Evolutionary conservation across 768 basidiomycete species (phyloP), one percentile per base, ranked within the genome.

Genomic region (Hemileccinum impolitum): DNA sequence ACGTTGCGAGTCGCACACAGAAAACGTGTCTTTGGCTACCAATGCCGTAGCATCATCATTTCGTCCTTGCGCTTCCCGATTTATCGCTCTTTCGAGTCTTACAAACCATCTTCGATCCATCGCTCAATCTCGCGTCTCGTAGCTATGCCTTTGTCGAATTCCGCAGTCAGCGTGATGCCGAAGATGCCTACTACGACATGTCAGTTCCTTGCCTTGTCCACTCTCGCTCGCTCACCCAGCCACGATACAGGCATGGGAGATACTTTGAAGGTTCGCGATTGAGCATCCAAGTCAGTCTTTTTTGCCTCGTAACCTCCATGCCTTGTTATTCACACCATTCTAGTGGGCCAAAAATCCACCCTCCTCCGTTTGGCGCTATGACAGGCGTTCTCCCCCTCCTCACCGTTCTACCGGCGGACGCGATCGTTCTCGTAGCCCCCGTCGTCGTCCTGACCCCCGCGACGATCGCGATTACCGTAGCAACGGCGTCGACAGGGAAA

Each of bases 131-230:
- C 67, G 73, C 70, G 64, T 70, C 66, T 70, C 74, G 74, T 75
- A 90, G 89, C 73, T 91, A 89, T 68, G 89, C 88, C 49, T 91
- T 91, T 68, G 82, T 91, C 64, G 88, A 91, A 67, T 91, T 90
- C 62, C 82, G 85, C 64, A 81, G 80, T 60, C 75, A 78, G 41
- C 81, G 84, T 36, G 87, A 90, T 60, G 88, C 88, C 17, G 88
- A 90, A 60, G 86, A 88, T 55, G 87, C 88, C 25, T 90, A 89
- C 67, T 81, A 87, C 62, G 86, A 89, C 51, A 90, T 90, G 88
- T 90, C 65, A 52, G 84, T 70, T 18, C 38, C 41, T 18, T 14
- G 3, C 12, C 34, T 15, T 11, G 5, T 45, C n/a, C n/a, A 6
- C 0, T 36, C 23, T 10, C 50, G 25, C 43, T 19, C 13, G 34